Evolutionary conservation across 2,329 filamentous ascomycete genomes (phyloP).

Genomic region (Colletotrichum kahawae): DNA sequence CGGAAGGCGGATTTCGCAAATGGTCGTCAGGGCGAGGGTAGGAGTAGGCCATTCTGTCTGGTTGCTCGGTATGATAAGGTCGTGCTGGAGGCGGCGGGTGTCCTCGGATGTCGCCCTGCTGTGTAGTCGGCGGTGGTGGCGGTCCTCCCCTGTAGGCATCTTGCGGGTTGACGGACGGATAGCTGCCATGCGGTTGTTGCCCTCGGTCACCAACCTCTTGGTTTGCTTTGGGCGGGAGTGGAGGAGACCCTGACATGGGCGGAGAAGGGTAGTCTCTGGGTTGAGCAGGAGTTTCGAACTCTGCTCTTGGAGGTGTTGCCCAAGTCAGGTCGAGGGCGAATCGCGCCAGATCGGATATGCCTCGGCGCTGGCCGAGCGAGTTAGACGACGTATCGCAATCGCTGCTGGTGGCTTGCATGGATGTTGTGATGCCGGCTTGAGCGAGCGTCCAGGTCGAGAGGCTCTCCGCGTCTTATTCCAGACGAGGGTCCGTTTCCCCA

Average conservation of each 20-base stretch:
- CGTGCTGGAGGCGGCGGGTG: slow-evolving; percentile 34
- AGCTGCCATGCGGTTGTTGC: slow-evolving; percentile 50
- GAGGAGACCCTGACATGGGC: slow-evolving; percentile 76
- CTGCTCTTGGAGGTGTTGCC: slow-evolving; percentile 51
- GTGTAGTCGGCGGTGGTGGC: slow-evolving; percentile 30
- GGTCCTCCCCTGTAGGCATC: slow-evolving; percentile 54
- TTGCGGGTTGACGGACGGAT: slow-evolving; percentile 46
- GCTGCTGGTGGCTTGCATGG: slow-evolving; percentile 61
- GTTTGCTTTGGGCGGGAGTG: slow-evolving; percentile 62
- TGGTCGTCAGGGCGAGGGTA: slow-evolving; percentile 44
- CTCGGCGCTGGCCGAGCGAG: slow-evolving; percentile 64
- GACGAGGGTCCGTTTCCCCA: slow-evolving; percentile 14
- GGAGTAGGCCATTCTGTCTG: slow-evolving; percentile 44
- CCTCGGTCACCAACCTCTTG: slow-evolving; percentile 62
- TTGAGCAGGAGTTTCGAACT: slow-evolving; percentile 58
- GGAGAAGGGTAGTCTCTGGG: slow-evolving; percentile 72
- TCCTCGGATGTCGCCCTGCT: slow-evolving; percentile 40
- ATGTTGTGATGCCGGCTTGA: slow-evolving; percentile 31
- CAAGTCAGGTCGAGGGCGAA: slow-evolving; percentile 62
- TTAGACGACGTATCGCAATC: slow-evolving; percentile 47
- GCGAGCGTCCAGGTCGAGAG: slow-evolving; percentile 23
- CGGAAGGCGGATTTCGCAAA: slow-evolving; percentile 33
- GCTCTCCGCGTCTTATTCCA: slow-evolving; percentile 12
- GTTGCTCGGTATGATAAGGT: slow-evolving; percentile 41
- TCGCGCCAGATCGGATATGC: slow-evolving; percentile 58